These are phyloP conservation scores for Ascosphaera pollenicola DNA, from an alignment of 2,329 filamentous ascomycete genomes.

Conservation along the genomic window DNA sequence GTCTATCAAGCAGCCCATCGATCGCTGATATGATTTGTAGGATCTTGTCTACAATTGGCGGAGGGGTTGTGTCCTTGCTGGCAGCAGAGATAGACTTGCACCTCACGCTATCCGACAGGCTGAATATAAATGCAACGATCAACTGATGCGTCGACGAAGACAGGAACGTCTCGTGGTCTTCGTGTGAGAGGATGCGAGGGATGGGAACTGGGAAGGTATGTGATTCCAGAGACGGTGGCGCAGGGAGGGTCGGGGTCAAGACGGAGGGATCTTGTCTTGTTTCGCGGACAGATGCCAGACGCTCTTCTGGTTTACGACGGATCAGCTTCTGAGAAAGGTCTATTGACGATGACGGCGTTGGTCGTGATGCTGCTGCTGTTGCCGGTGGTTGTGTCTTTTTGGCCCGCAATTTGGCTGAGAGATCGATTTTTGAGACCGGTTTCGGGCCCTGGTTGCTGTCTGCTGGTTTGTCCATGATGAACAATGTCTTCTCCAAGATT, in stretches of 20 bases:
- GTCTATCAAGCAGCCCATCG: slow-evolving; percentile 40
- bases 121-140: slow-evolving; percentile 67
- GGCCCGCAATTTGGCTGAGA: slow-evolving; percentile 5
- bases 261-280: slow-evolving; percentile 36
- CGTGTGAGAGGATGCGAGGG: slow-evolving; percentile 57
- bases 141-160: slow-evolving; percentile 53
- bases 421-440: slow-evolving; percentile 11
- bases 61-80: slow-evolving; percentile 26
- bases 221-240: slow-evolving; percentile 38
- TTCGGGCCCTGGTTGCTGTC: no score
- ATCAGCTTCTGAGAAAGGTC: slow-evolving; percentile 20
- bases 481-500: no score
- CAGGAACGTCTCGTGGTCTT: slow-evolving; percentile 65
- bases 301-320: slow-evolving; percentile 10
- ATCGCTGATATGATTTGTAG: slow-evolving; percentile 48
- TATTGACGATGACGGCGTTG: slow-evolving; percentile 8
- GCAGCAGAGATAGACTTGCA: slow-evolving; percentile 43
- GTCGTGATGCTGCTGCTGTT: slow-evolving; percentile 2
- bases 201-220: slow-evolving; percentile 44
- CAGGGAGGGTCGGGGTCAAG: slow-evolving; percentile 49
- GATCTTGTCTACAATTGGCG: slow-evolving; percentile 38
- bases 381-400: slow-evolving; percentile 7
- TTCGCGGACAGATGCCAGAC: slow-evolving; percentile 2
- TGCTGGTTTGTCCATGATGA: no score
- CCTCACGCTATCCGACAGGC: slow-evolving; percentile 59